Base-by-base conservation (phyloP, 805 yeast genomes). In the Metschnikowia orientalis region DNA sequence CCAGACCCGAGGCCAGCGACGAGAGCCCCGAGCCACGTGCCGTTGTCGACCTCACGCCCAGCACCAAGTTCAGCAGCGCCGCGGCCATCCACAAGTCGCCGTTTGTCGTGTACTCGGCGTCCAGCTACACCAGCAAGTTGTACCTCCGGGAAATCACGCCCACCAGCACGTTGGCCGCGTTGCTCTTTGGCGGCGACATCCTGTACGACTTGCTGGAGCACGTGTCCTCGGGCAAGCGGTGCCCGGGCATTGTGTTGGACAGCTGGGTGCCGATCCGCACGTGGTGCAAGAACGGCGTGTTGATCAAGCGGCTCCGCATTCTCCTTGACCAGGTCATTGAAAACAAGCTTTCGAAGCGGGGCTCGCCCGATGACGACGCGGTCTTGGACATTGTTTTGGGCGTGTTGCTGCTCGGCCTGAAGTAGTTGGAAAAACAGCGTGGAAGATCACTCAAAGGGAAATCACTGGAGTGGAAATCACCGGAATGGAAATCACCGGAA, bases 221-320 rank as follows among this genome's bases (percentile, higher is more conserved):
- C 19, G 54, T 69, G 0, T 62, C 72, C 1, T 50, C 56, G 5
- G 71, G 73, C 1, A 69, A 63, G 24, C 69, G 78, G 4, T 73
- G 88, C 0, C 94, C 95, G 0, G 97, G 97, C 14, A 74, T 92
- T 21, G 77, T 87, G 6, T 61, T 90, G 35, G 95, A 86, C 45
- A 71, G 71, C n/a, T 89, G 97, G 97, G 59, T 86, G 20, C 94
- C 96, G 1, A 70, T 90, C 8, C 69, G 85, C 41, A 86, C 96
- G 1, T 90, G 97, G 97, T 82, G 95, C 43, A 84, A 92, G 44
- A 86, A 89, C 48, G 97, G 89, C 1, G 95, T 90, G 2, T 61
- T 90, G 28, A 71, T 89, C 18, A 82, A 84, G 37, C 76, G 81
- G 38, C 59, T 90, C 35, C 64, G 95, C 47, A 50, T 59, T 8